Percentiles rank a stretch among this genome's conserved stretches.
phyloP scores from a whole-genome alignment of 2,329 filamentous ascomycete genomes.

The Trichophyton simii region DNA sequence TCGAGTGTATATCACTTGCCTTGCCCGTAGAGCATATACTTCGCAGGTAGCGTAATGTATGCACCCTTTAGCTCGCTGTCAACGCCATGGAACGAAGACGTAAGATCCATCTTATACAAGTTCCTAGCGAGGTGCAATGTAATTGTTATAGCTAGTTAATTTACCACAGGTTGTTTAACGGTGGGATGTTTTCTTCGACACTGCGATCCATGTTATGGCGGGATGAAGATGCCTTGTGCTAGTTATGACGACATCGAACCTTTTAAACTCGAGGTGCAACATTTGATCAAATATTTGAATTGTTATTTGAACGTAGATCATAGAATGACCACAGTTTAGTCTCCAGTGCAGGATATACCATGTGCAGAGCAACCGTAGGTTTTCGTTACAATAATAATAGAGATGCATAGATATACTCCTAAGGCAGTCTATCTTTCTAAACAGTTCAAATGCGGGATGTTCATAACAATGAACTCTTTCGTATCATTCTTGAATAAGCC shows the following conservation, averaged over 20 bases:
- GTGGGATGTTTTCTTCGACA: neutral
- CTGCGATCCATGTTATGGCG: neutral
- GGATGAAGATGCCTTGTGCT: neutral
- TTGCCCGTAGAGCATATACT: conserved; percentile 13
- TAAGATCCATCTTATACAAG: neutral
- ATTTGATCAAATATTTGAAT: too few species aligned
- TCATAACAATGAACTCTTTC: neutral
- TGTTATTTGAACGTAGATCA: too few species aligned
- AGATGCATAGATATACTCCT: too few species aligned
- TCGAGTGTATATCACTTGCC: neutral
- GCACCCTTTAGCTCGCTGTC: conserved; percentile 10
- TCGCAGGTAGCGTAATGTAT: conserved; percentile 9
- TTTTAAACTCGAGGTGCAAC: too few species aligned
- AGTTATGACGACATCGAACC: neutral
- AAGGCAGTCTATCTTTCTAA: too few species aligned
- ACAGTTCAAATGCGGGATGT: too few species aligned
- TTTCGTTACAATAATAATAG: too few species aligned
- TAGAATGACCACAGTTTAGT: too few species aligned
- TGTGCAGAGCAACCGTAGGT: too few species aligned
- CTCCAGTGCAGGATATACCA: too few species aligned
- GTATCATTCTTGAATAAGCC: neutral
- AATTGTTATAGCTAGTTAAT: neutral
- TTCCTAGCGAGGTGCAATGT: neutral
- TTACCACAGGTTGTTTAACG: too few species aligned
- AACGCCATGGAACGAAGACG: neutral